These are phyloP conservation scores for Umbilicus rupestris DNA, from an alignment of 164 flowering plant species.

Conservation along the genomic window DNA sequence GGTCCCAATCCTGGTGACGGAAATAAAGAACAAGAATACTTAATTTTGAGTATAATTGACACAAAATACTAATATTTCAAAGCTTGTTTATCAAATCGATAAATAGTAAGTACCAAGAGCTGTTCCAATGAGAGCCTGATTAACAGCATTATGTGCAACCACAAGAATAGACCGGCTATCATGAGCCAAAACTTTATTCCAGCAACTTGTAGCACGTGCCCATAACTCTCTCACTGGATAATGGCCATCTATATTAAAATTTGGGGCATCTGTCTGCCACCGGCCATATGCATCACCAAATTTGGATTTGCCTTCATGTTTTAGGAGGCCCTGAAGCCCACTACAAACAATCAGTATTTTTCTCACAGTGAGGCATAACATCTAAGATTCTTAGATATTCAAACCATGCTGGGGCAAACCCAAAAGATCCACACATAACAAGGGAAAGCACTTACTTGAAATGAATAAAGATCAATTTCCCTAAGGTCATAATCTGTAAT, in stretches of 20 bases:
- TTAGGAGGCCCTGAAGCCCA: conserved; percentile 69
- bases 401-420: background rate
- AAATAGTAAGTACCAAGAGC: conserved; percentile 53
- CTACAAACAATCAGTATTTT: conserved; percentile 14
- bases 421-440: background rate
- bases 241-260: conserved; percentile 82
- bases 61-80: background rate
- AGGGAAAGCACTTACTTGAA: conserved; percentile 55
- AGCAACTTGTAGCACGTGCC: conserved; percentile 77
- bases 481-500: conserved; percentile 61
- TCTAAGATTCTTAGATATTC: background rate
- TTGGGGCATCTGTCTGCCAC: conserved; percentile 83
- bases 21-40: conserved; percentile 3
- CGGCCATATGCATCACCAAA: conserved; percentile 63
- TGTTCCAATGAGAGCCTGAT: conserved; percentile 92
- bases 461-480: conserved; percentile 95
- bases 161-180: conserved; percentile 83
- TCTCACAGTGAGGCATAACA: background rate
- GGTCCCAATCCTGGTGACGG: conserved; percentile 57
- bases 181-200: conserved; percentile 61
- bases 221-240: conserved; percentile 94
- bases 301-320: conserved; percentile 73
- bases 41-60: background rate
- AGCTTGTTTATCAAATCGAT: conserved; percentile 1
- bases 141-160: conserved; percentile 97